These are phyloP conservation scores for Arctostaphylos glauca DNA, from an alignment of 148 eudicot genomes.

Conservation along the genomic window DNA sequence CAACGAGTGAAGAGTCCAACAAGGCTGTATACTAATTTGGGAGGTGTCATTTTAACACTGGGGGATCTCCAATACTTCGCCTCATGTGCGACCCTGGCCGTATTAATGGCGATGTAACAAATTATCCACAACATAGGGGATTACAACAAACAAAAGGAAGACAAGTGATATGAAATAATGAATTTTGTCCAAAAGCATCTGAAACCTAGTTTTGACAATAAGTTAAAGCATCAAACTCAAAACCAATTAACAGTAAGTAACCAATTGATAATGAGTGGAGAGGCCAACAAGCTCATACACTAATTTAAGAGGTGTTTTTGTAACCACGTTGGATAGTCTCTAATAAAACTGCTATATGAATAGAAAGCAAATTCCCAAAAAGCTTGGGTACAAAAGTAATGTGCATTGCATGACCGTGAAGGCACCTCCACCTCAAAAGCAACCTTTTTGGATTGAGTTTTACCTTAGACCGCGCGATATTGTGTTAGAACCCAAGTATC, in stretches of 20 bases:
- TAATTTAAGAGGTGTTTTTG: not conserved
- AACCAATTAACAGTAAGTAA: not conserved
- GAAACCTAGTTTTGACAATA: not conserved
- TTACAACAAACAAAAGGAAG: not conserved
- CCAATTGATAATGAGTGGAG: not conserved
- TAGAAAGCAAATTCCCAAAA: not conserved
- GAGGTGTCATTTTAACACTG: not conserved
- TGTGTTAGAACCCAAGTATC: not conserved
- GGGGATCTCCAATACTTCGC: not conserved
- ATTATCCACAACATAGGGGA: not conserved
- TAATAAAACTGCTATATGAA: not conserved
- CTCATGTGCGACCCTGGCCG: not conserved
- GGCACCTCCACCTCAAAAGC: not conserved
- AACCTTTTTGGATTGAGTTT: not conserved
- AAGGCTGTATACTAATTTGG: not conserved
- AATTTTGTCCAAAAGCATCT: not conserved
- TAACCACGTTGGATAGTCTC: no score
- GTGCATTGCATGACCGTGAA: not conserved
- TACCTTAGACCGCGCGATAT: not conserved
- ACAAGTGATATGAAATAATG: not conserved
- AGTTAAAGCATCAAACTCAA: not conserved
- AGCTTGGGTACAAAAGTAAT: not conserved
- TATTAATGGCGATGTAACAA: not conserved
- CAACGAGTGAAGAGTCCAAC: not conserved
- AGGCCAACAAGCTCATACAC: not conserved